These are phyloP conservation scores for Mariannaea elegans DNA, from an alignment of 2,329 filamentous ascomycete species.

Conservation along the genomic window DNA sequence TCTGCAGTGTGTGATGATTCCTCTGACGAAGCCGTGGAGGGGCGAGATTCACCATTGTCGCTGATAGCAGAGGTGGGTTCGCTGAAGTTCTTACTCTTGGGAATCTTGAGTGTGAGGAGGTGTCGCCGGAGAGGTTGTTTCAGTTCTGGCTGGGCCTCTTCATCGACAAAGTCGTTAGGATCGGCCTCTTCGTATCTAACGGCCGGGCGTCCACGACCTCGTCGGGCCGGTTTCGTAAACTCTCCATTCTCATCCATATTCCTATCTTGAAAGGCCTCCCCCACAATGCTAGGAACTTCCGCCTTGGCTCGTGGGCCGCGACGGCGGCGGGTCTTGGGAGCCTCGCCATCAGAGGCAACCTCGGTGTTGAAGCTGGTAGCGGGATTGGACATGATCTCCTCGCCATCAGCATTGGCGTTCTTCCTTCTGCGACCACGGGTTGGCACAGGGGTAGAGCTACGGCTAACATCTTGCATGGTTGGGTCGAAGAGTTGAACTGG, in stretches of 20 bases:
- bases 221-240: conserved; percentile 35
- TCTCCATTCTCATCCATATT: conserved; percentile 33
- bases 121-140: conserved; percentile 43
- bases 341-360: conserved; percentile 44
- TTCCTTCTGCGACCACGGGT: conserved; percentile 45
- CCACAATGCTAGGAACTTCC: conserved; percentile 32
- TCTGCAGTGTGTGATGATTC: conserved; percentile 58
- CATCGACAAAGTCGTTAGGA: conserved; percentile 41
- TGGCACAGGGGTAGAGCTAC: conserved; percentile 59
- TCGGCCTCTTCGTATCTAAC: conserved; percentile 43
- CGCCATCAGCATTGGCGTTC: conserved; percentile 42
- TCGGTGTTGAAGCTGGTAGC: conserved; percentile 48
- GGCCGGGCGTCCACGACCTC: conserved; percentile 37
- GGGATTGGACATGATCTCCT: conserved; percentile 37
- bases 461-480: conserved; percentile 59
- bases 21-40: conserved; percentile 63
- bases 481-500: conserved; percentile 61
- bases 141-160: conserved; percentile 38
- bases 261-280: conserved; percentile 35
- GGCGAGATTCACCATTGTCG: conserved; percentile 58
- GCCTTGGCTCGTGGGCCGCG: conserved; percentile 42
- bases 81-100: conserved; percentile 51
- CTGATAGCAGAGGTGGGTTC: conserved; percentile 48
- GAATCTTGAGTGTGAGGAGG: conserved; percentile 51
- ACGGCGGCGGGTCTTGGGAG: conserved; percentile 43